A percentile compares a stretch with the other conserved stretches of the same genome.
phyloP scores from a whole-genome alignment of 768 basidiomycete genomes.

The Nevesoporus exiguus region DNA sequence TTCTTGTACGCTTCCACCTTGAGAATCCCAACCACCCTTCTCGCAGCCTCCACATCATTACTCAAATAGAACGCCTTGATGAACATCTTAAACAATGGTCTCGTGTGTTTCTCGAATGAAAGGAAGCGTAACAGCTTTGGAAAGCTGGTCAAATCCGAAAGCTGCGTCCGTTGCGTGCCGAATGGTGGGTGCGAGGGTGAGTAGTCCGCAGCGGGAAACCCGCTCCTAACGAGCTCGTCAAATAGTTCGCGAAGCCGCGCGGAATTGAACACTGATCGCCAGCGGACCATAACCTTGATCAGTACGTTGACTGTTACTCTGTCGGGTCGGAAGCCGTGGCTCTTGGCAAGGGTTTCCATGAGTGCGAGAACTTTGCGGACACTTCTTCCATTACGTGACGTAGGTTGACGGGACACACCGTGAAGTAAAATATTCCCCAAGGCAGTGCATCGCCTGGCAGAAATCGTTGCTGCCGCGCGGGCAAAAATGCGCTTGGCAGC shows the following conservation, averaged over 20 bases:
- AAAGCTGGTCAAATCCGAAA: constrained; percentile 24
- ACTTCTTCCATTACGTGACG: constrained; percentile 41
- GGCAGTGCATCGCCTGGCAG: constrained; percentile 35
- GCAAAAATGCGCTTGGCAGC: constrained; percentile 45
- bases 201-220: constrained; percentile 46
- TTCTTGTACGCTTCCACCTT: constrained; percentile 36
- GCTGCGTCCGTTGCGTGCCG: constrained; percentile 29
- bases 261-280: constrained; percentile 43
- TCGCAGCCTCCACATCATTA: constrained; percentile 52
- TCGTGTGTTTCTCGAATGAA: constrained; percentile 56
- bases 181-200: constrained; percentile 43
- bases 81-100: constrained; percentile 72
- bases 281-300: constrained; percentile 55
- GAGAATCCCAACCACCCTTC: constrained; percentile 52
- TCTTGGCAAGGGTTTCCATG: constrained; percentile 40
- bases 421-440: constrained; percentile 60
- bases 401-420: constrained; percentile 33
- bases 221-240: constrained; percentile 56
- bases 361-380: constrained; percentile 41
- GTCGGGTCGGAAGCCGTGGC: constrained; percentile 56
- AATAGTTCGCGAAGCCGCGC: constrained; percentile 53
- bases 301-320: constrained; percentile 69
- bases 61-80: constrained; percentile 58
- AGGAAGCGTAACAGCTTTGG: constrained; percentile 41
- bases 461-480: constrained; percentile 26